phyloP scores from a whole-genome alignment of 345 rosid species.

The Eucalyptus curtisii region DNA sequence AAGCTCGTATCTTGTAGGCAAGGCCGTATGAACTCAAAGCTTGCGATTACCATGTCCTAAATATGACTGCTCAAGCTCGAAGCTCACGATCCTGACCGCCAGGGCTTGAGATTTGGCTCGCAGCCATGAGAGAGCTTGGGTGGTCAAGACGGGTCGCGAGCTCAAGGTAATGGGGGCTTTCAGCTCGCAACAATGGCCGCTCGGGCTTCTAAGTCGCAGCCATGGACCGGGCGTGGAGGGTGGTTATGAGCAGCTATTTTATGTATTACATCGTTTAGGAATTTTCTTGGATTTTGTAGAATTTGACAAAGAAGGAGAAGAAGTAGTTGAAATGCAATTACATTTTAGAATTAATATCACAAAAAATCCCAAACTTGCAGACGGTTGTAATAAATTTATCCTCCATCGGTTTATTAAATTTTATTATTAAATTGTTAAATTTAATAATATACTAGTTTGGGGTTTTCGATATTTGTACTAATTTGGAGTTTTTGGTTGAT shows the following conservation, averaged over 20 bases:
- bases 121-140: not conserved
- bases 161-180: too few relatives aligned
- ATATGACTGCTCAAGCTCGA: not conserved
- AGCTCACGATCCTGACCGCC: not conserved
- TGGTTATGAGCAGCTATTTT: not conserved
- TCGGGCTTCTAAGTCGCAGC: not conserved
- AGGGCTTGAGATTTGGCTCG: not conserved
- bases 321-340: not conserved
- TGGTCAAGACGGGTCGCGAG: not conserved
- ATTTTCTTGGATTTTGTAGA: not conserved
- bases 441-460: too few relatives aligned
- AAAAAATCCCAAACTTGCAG: too few relatives aligned
- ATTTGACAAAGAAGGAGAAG: not conserved
- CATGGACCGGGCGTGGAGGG: not conserved
- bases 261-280: not conserved
- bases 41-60: not conserved
- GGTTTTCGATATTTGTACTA: too few relatives aligned
- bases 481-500: too few relatives aligned
- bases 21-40: not conserved
- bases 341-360: not conserved
- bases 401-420: too few relatives aligned
- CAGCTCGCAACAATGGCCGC: not conserved
- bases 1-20: not conserved
- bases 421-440: too few relatives aligned
- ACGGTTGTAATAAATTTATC: rapidly evolving